Evolutionary conservation across 345 rosid genomes (phyloP), one percentile per base, ranked within the genome.

Genomic region (Combretum micranthum): DNA sequence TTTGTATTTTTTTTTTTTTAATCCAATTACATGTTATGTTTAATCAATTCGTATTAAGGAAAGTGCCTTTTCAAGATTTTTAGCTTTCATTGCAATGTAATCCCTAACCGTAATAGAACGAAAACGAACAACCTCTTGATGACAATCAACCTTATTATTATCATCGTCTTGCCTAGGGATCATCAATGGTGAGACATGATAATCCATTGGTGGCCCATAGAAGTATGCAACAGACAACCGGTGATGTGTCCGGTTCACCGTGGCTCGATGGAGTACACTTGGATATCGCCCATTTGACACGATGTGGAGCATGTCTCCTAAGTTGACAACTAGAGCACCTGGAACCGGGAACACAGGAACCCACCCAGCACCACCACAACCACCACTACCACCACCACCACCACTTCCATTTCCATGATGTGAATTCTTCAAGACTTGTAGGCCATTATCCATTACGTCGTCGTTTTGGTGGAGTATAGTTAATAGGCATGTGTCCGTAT

Each of bases 291-390:
- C 90, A 32, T 91, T 91, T 0, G 98, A 79, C 17, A 85, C 21
- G 16, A 91, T 80, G 37, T 91, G 95, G 44, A 91, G 62, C 63
- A 87, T 69, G 62, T 91, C 98, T n/a, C 98, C 96, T 0, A 87
- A 74, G 55, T 91, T 85, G 16, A 91, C 95, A 13, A 85, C 86
- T 0, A 91, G 86, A 0, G 88, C 78, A n/a, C 80, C 88, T 0
- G 59, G 45, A 6, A 64, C 46, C 5, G 96, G 88, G 18, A 53
- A 47, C 19, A 90, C 91, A 12, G 77, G 58, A 52, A 80, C 75
- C 97, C 97, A 90, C 8, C 88, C 90, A 10, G 42, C 44, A 21
- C 74, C 87, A 32, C 39, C 39, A 21, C 74, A 86, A 32, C 39
- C 39, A 32, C 39, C 32, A 25, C 6, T 32, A 32, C 10, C 9